phyloP scores from a whole-genome alignment of 257 asterid species.

The Thymus quinquecostatus region DNA sequence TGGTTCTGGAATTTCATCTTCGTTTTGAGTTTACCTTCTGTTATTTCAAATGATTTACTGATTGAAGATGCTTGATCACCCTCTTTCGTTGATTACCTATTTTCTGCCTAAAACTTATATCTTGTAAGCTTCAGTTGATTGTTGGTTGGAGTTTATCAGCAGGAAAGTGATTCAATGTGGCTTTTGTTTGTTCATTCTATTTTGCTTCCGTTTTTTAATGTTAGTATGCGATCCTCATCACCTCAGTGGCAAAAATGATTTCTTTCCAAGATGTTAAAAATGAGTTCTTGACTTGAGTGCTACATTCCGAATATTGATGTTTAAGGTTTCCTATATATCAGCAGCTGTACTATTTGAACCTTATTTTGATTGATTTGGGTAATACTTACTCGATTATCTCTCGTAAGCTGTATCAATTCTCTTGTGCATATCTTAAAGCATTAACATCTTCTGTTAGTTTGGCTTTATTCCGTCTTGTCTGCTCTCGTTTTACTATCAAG shows the following conservation, averaged over 20 bases:
- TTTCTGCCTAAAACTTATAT: background rate
- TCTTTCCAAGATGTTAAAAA: background rate
- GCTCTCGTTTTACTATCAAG: background rate
- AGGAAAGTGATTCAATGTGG: slow-evolving; percentile 1
- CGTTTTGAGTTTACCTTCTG: slow-evolving; percentile 2
- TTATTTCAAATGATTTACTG: slow-evolving; percentile 6
- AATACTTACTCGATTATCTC: slow-evolving; percentile 8
- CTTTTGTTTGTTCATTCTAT: background rate
- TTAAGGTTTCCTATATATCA: background rate
- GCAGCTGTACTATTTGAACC: background rate
- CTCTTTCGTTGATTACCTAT: background rate
- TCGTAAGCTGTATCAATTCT: background rate
- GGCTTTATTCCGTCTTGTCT: background rate
- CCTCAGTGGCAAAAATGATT: slow-evolving; percentile 1
- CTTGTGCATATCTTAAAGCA: background rate
- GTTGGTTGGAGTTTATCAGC: slow-evolving; percentile 3
- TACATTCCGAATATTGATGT: background rate
- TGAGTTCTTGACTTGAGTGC: slow-evolving; percentile 16
- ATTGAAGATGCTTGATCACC: slow-evolving; percentile 15
- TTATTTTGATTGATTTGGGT: background rate
- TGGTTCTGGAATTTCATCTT: slow-evolving; percentile 12
- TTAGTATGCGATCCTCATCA: background rate
- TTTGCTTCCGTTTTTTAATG: background rate
- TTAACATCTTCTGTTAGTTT: background rate
- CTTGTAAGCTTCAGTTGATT: slow-evolving; percentile 5